These are phyloP conservation scores for Geranium rotundifolium DNA, from an alignment of 345 rosid genomes.

Conservation along the genomic window DNA sequence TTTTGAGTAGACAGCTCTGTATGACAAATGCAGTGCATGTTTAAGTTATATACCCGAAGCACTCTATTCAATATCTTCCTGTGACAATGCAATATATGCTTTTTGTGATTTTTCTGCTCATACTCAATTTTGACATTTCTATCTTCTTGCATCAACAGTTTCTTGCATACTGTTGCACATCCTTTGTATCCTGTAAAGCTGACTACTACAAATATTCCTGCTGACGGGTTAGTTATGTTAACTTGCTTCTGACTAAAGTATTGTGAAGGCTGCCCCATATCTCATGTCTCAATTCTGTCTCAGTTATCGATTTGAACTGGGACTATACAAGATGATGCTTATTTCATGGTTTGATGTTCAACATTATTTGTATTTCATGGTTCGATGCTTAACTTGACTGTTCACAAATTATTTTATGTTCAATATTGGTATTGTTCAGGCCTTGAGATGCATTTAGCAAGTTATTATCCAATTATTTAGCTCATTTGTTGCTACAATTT, in stretches of 20 bases:
- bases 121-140: neutral
- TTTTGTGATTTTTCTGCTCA: neutral
- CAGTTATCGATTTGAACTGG: neutral
- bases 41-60: neutral
- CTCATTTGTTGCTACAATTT: neutral
- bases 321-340: neutral
- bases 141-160: slow-evolving; percentile 27
- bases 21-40: neutral
- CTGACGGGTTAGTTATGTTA: slow-evolving; percentile 59
- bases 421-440: neutral
- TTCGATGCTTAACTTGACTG: no score
- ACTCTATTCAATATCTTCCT: no score
- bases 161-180: slow-evolving; percentile 53
- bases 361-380: no score
- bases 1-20: no score
- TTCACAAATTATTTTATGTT: no score
- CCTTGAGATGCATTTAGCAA: neutral
- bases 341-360: neutral
- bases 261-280: neutral
- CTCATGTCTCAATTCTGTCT: neutral
- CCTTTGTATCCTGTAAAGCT: slow-evolving; percentile 65
- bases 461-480: neutral
- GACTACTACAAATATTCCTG: slow-evolving; percentile 35
- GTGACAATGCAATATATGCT: no score
- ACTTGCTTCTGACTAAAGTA: neutral